Base-by-base conservation (phyloP, 1,139 yeast species). In the Nakaseomyces uthaithaninus region DNA sequence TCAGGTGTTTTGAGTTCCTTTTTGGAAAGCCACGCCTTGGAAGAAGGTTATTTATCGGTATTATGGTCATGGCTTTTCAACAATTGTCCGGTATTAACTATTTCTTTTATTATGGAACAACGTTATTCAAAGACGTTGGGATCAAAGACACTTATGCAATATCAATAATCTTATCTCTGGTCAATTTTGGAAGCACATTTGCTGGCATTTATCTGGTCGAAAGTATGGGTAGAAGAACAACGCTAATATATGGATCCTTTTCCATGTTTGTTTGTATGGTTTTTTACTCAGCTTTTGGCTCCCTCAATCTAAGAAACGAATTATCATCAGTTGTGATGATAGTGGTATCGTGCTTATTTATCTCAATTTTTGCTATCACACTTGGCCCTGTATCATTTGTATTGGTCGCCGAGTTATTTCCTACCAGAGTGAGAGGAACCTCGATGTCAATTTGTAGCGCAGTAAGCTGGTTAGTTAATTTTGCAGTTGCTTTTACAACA, bases 361-460 rank as follows among this genome's bases (percentile, higher is more conserved):
- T 85, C 46, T 71, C 78, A 65, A 77, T 74, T 63, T 85, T 84
- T 62, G 94, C 94, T 19, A 68, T 79, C 28, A 78, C 94, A 8
- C 80, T 93, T 85, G 95, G 91, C 34, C 93, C 94, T 46, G 78
- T 82, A 51, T 78, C 81, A 31, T 84, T 72, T 67, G 81, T 80
- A 43, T 72, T 82, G 53, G 76, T 79, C 36, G 75, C 89, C 30
- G 95, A 84, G 65, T 66, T 81, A 42, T 84, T 76, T 66, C 91
- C 94, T 47, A 71, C 79, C 47, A 74, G 83, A 62, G 75, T 82
- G 49, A 77, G 83, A 64, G 72, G 85, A 20, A 77, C 78, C 60
- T 85, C 85, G 37, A 80, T 83, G 78, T 77, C 86, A 37, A 66
- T 81, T 49, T 82, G 91, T 37, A 71, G 80, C 22, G 79, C 80